These are phyloP conservation scores for Nakataea oryzae DNA, from an alignment of 2,329 filamentous ascomycete species.

Conservation along the genomic window DNA sequence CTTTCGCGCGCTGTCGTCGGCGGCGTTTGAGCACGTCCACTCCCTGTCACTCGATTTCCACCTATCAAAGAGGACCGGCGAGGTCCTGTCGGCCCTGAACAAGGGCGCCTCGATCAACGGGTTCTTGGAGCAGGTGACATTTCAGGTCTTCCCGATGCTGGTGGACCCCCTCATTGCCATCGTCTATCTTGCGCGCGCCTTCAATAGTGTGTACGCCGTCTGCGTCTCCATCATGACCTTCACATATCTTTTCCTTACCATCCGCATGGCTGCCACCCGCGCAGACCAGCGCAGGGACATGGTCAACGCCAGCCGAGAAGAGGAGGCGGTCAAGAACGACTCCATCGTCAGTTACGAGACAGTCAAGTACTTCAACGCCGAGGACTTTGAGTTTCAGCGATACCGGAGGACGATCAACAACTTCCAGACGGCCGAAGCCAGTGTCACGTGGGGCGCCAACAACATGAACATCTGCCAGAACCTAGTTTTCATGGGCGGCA, in stretches of 20 bases:
- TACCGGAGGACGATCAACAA: conserved; percentile 60
- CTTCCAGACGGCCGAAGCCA: conserved; percentile 66
- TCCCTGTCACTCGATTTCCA: conserved; percentile 93
- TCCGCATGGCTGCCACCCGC: conserved; percentile 89
- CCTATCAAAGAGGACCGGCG: conserved; percentile 89
- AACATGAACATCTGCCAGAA: conserved; percentile 76
- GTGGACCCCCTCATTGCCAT: conserved; percentile 82
- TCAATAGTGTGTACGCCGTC: conserved; percentile 83
- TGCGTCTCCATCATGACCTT: conserved; percentile 87
- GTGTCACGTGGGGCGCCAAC: conserved; percentile 66
- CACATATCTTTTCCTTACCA: conserved; percentile 92
- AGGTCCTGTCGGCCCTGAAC: conserved; percentile 89
- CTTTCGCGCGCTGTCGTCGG: conserved; percentile 86
- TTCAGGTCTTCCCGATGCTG: conserved; percentile 90
- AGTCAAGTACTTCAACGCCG: conserved; percentile 84
- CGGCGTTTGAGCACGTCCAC: conserved; percentile 95
- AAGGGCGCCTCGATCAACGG: conserved; percentile 95
- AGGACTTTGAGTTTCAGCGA: conserved; percentile 65
- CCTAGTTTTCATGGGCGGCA: conserved; percentile 66
- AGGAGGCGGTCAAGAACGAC: conserved; percentile 97
- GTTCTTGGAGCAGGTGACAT: conserved; percentile 93
- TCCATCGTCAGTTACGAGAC: conserved; percentile 98
- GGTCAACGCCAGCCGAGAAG: conserved; percentile 89
- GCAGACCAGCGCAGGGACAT: conserved; percentile 86
- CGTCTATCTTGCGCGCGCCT: conserved; percentile 64